These are phyloP conservation scores for Glutinoglossum americanum DNA, from an alignment of 495 filamentous ascomycete species.

Conservation along the genomic window DNA sequence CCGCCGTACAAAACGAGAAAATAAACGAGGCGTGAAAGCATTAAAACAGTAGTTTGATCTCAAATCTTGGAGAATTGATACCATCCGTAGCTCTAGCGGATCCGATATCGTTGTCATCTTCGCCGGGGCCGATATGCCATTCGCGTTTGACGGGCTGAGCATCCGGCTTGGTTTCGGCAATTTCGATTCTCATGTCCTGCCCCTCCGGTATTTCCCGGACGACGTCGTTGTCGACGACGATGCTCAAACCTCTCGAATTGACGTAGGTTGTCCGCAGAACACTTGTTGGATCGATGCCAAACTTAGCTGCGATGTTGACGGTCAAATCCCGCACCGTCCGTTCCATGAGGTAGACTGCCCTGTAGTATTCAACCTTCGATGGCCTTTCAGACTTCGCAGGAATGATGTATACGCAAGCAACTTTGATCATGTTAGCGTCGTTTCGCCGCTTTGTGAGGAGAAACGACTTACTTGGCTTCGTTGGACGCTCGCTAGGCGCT, in stretches of 20 bases:
- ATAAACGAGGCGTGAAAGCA: neutral
- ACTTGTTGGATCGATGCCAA: slow-evolving; percentile 45
- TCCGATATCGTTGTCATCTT: slow-evolving; percentile 21
- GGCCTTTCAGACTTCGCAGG: slow-evolving; percentile 19
- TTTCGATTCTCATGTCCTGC: slow-evolving; percentile 64
- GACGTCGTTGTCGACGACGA: slow-evolving; percentile 81
- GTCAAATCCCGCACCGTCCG: slow-evolving; percentile 53
- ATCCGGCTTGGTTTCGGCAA: slow-evolving; percentile 21
- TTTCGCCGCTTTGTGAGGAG: slow-evolving; percentile 1
- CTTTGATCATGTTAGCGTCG: slow-evolving; percentile 12
- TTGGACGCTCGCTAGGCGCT: slow-evolving; percentile 47
- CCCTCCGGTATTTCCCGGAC: slow-evolving; percentile 73
- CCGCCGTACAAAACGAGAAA: neutral
- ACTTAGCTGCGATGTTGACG: slow-evolving; percentile 49
- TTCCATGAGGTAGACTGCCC: slow-evolving; percentile 67
- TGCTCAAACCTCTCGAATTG: slow-evolving; percentile 47
- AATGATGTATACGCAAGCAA: slow-evolving; percentile 78
- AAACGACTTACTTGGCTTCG: slow-evolving; percentile 40
- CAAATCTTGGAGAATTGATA: slow-evolving; percentile 16
- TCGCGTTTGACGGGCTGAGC: slow-evolving; percentile 15
- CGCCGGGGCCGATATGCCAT: slow-evolving; percentile 20
- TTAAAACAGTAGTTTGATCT: slow-evolving; percentile 21
- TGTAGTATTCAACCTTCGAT: slow-evolving; percentile 44
- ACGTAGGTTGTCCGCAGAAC: slow-evolving; percentile 51
- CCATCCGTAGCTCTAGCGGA: slow-evolving; percentile 13